phyloP scores from a whole-genome alignment of 257 asterid species.

The Orobanche coerulescens region DNA sequence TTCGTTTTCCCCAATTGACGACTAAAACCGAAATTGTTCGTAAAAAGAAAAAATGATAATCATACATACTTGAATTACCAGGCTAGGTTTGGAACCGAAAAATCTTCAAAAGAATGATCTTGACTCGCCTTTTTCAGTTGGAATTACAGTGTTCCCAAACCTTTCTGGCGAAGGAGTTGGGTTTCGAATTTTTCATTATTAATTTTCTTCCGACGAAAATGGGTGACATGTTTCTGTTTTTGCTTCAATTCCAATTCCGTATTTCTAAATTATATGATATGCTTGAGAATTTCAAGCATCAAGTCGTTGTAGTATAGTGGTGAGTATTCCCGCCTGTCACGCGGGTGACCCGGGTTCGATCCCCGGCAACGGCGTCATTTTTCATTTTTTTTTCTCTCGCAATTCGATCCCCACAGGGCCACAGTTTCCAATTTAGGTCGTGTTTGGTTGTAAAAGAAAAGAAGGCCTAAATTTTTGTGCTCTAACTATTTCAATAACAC shows the following conservation, averaged over 20 bases:
- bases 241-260: background rate
- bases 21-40: background rate
- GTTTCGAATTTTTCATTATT: background rate
- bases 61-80: background rate
- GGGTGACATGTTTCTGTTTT: no score
- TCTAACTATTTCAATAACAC: no score
- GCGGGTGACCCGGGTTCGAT: conserved; percentile 98
- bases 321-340: conserved; percentile 97
- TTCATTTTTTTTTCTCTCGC: background rate
- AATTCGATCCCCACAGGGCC: no score
- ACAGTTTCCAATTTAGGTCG: no score
- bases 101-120: background rate
- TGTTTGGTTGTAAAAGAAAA: no score
- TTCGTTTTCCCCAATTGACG: background rate
- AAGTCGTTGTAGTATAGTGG: conserved; percentile 93
- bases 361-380: conserved; percentile 79
- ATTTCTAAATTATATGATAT: no score
- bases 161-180: background rate
- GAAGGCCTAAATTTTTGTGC: no score
- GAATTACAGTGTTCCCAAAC: background rate
- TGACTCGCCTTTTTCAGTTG: background rate
- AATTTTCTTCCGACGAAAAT: no score
- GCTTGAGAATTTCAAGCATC: no score
- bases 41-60: background rate
- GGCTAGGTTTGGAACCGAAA: background rate